phyloP scores from a whole-genome alignment of 2,329 filamentous ascomycete genomes.

The Fusarium pseudograminearum region DNA sequence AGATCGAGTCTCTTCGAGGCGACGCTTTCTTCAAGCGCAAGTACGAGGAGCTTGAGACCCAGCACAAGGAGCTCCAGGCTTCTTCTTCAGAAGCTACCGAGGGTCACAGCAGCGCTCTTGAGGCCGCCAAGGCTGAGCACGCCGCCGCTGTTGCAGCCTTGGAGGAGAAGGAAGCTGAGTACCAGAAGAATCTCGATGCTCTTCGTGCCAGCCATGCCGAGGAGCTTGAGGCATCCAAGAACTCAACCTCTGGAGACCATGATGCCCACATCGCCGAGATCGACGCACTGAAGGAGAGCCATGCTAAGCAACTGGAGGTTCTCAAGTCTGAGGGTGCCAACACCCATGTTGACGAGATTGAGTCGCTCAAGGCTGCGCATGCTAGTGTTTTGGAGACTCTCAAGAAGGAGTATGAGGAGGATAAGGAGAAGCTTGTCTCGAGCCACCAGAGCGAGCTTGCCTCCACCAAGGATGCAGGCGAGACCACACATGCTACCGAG shows the following conservation, averaged over 20 bases:
- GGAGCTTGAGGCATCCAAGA: slow-evolving; percentile 69
- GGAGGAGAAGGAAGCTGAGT: slow-evolving; percentile 63
- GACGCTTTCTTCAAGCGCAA: slow-evolving; percentile 74
- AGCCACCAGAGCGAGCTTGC: slow-evolving; percentile 51
- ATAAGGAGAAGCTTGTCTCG: slow-evolving; percentile 53
- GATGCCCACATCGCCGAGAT: slow-evolving; percentile 63
- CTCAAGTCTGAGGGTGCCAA: slow-evolving; percentile 58
- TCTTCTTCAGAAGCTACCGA: slow-evolving; percentile 54
- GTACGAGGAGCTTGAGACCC: slow-evolving; percentile 69
- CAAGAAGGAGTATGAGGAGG: slow-evolving; percentile 55
- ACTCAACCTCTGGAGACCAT: slow-evolving; percentile 61
- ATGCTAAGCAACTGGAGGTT: slow-evolving; percentile 63
- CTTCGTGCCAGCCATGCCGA: slow-evolving; percentile 69
- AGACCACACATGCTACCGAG: slow-evolving; percentile 49
- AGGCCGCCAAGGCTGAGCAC: slow-evolving; percentile 59
- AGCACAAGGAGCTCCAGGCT: slow-evolving; percentile 64
- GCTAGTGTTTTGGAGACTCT: slow-evolving; percentile 57
- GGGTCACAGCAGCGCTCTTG: slow-evolving; percentile 57
- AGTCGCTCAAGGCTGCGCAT: slow-evolving; percentile 59
- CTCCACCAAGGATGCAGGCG: slow-evolving; percentile 49
- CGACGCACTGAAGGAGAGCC: slow-evolving; percentile 66
- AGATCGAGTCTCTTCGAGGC: slow-evolving; percentile 72
- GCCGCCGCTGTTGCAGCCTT: slow-evolving; percentile 60
- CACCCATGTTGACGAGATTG: slow-evolving; percentile 56
- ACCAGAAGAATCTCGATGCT: slow-evolving; percentile 66